A percentile compares a stretch with the other conserved stretches of the same genome.
Evolutionary conservation across 2,329 filamentous ascomycete species (phyloP).

Genomic region (Colletotrichum viniferum): DNA sequence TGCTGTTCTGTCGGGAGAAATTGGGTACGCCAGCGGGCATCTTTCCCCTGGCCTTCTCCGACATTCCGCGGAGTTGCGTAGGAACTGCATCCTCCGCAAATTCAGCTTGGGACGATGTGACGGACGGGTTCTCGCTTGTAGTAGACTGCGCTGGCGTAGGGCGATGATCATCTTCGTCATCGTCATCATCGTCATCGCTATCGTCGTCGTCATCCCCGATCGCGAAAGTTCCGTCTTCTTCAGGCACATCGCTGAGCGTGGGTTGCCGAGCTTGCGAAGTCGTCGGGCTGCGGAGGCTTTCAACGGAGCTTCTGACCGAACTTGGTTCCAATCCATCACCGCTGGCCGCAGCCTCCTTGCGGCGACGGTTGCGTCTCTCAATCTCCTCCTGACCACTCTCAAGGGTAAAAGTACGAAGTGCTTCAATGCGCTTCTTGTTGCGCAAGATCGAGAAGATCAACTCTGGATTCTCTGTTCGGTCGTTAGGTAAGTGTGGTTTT

Average conservation of each 20-base stretch:
- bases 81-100: slow-evolving; percentile 79
- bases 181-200: slow-evolving; percentile 56
- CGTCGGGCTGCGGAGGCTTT: slow-evolving; percentile 70
- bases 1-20: slow-evolving; percentile 91
- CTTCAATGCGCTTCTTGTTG: slow-evolving; percentile 83
- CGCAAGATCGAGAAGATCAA: slow-evolving; percentile 81
- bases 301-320: slow-evolving; percentile 66
- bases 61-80: slow-evolving; percentile 87
- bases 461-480: slow-evolving; percentile 71
- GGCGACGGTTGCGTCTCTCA: slow-evolving; percentile 74
- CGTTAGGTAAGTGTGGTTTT: neutral
- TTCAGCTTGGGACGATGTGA: slow-evolving; percentile 72
- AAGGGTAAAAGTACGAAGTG: slow-evolving; percentile 83
- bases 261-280: slow-evolving; percentile 56
- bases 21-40: slow-evolving; percentile 83
- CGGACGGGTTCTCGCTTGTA: slow-evolving; percentile 65
- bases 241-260: slow-evolving; percentile 70
- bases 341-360: slow-evolving; percentile 64
- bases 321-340: slow-evolving; percentile 53
- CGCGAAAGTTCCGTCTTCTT: slow-evolving; percentile 76
- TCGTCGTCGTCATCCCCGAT: slow-evolving; percentile 84
- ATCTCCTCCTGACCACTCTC: slow-evolving; percentile 93
- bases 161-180: slow-evolving; percentile 52
- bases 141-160: slow-evolving; percentile 67
- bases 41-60: slow-evolving; percentile 95